Conservation (phyloP, 768 basidiomycete species). For the Strobilomyces dryophilus region DNA sequence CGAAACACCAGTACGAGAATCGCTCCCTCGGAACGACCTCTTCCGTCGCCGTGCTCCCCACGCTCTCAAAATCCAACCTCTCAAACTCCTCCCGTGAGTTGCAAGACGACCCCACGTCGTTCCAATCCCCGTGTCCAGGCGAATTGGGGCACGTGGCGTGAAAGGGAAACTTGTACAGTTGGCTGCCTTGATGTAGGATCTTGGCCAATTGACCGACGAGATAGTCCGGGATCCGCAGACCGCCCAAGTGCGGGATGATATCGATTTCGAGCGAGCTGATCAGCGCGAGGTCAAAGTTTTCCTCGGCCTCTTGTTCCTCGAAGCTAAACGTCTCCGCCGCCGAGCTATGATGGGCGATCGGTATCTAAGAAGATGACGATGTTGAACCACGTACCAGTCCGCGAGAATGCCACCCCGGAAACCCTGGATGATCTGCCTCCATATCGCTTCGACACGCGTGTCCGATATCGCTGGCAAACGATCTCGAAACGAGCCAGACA, state of each 20-base stretch:
- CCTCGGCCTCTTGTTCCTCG: conserved; percentile 69
- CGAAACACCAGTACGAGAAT: conserved; percentile 92
- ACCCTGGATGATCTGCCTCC: conserved; percentile 79
- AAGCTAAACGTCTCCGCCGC: conserved; percentile 52
- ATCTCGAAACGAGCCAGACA: not conserved
- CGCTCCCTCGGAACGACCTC: conserved; percentile 67
- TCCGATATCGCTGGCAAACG: conserved; percentile 46
- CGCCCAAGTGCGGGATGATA: conserved; percentile 72
- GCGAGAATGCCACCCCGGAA: conserved; percentile 79
- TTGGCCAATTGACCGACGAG: conserved; percentile 65
- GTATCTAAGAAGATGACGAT: not conserved
- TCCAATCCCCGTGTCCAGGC: conserved; percentile 9
- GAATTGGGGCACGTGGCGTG: conserved; percentile 7
- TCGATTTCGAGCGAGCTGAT: conserved; percentile 76
- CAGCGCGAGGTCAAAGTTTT: conserved; percentile 82
- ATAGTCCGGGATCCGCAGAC: conserved; percentile 63
- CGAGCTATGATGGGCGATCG: conserved; percentile 38
- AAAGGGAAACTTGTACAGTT: conserved; percentile 42
- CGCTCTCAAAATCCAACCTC: conserved; percentile 35
- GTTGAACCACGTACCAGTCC: conserved; percentile 59
- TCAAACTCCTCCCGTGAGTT: conserved; percentile 30
- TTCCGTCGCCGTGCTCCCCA: conserved; percentile 61
- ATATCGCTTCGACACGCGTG: conserved; percentile 74
- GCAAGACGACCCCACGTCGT: conserved; percentile 3
- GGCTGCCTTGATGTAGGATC: conserved; percentile 69